Evolutionary conservation across 2,329 filamentous ascomycete genomes (phyloP).

Genomic region (Ophiostoma triangulosporum): DNA sequence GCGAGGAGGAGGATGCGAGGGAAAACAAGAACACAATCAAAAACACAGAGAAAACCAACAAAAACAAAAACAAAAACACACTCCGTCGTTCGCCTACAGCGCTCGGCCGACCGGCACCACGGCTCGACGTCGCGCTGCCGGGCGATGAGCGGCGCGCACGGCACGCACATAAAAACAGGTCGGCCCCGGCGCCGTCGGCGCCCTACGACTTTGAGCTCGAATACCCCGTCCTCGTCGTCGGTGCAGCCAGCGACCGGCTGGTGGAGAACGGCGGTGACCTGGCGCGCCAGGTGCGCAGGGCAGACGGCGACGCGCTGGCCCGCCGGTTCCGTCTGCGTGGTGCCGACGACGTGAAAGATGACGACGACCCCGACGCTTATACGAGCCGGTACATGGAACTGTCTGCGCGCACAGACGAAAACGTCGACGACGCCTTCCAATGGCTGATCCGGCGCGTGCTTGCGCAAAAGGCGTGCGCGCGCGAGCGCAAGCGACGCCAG

Average conservation of each 20-base stretch:
- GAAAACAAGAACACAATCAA: too few species aligned
- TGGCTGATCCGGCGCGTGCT: constrained; percentile 3
- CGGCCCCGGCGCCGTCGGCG: not conserved
- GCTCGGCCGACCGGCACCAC: not conserved
- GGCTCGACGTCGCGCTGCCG: not conserved
- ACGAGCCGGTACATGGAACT: constrained; percentile 2
- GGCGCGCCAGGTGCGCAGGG: not conserved
- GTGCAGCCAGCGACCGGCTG: not conserved
- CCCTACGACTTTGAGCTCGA: not conserved
- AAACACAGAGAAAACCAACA: not conserved
- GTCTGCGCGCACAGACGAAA: not conserved
- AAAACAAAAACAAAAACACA: not conserved
- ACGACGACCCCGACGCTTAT: not conserved
- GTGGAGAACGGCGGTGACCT: not conserved
- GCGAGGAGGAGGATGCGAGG: too few species aligned
- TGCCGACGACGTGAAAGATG: not conserved
- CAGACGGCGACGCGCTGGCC: not conserved
- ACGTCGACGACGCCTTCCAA: not conserved
- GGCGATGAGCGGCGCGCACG: not conserved
- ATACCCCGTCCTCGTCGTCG: not conserved
- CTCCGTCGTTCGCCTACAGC: not conserved
- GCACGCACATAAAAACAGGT: not conserved
- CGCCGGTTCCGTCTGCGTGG: not conserved
- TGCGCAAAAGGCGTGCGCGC: not conserved
- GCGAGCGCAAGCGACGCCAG: not conserved